These are phyloP conservation scores for Maudiozyma barnettii DNA, from an alignment of 805 yeast species.

Conservation along the genomic window DNA sequence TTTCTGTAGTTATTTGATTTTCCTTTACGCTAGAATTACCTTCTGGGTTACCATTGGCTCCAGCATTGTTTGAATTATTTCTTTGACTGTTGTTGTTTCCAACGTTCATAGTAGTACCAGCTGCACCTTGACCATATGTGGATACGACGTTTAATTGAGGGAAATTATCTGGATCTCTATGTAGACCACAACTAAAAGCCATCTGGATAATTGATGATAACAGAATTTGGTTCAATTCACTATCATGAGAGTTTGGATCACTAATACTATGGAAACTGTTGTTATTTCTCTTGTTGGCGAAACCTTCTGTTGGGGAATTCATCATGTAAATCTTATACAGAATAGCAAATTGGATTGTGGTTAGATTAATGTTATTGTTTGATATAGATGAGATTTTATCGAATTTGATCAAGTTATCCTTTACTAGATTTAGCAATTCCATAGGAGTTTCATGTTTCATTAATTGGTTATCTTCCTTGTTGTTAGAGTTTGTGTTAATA, in stretches of 20 bases:
- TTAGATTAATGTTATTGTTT: slow-evolving; percentile 26
- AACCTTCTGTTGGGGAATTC: slow-evolving; percentile 42
- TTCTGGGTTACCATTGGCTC: background rate
- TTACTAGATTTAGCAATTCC: slow-evolving; percentile 20
- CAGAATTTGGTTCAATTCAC: slow-evolving; percentile 48
- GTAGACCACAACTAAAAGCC: slow-evolving; percentile 58
- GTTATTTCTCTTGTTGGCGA: slow-evolving; percentile 5
- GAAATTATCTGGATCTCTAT: slow-evolving; percentile 55
- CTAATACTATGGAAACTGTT: slow-evolving; percentile 9
- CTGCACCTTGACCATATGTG: slow-evolving; percentile 6
- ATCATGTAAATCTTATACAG: slow-evolving; percentile 46
- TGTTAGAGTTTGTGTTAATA: slow-evolving; percentile 13
- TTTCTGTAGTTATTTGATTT: slow-evolving; percentile 24
- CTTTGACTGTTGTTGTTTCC: background rate
- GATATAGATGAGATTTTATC: slow-evolving; percentile 29
- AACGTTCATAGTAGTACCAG: background rate
- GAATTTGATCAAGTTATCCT: slow-evolving; percentile 26
- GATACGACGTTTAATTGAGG: slow-evolving; percentile 31
- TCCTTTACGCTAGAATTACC: slow-evolving; percentile 5
- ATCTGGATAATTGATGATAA: slow-evolving; percentile 51
- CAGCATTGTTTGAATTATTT: slow-evolving; percentile 4
- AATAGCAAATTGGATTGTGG: slow-evolving; percentile 49
- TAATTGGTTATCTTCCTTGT: slow-evolving; percentile 24
- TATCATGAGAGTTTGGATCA: slow-evolving; percentile 33
- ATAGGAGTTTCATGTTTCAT: slow-evolving; percentile 23